Conservation (phyloP, 2,329 filamentous ascomycete genomes). For the Cladorrhinum sp. region DNA sequence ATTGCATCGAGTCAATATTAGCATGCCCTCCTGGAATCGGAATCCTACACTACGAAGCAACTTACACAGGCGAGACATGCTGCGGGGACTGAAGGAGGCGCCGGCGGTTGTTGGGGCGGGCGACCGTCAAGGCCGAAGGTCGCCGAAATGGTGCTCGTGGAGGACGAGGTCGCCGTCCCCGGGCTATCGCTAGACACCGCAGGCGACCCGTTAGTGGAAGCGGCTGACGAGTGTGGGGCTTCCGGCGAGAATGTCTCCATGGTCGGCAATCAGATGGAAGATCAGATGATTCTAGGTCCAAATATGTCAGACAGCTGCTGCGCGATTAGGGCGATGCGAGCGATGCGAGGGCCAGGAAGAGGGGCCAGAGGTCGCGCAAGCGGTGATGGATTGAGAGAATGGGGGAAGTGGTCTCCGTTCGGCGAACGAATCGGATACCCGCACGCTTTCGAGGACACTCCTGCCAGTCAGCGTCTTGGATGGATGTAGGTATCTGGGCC, state of each 20-base stretch:
- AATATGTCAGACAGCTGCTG: slow-evolving; percentile 3
- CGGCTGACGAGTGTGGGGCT: slow-evolving; percentile 26
- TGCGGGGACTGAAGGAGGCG: slow-evolving; percentile 37
- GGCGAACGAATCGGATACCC: slow-evolving; percentile 10
- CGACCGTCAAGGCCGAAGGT: slow-evolving; percentile 23
- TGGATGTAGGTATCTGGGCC: neutral
- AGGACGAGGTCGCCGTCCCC: slow-evolving; percentile 27
- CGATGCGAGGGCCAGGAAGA: neutral
- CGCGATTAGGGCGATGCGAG: neutral
- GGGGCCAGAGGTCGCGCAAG: slow-evolving; percentile 1
- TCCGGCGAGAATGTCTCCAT: slow-evolving; percentile 28
- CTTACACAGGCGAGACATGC: slow-evolving; percentile 57
- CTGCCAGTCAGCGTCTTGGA: neutral
- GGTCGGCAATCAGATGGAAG: slow-evolving; percentile 21
- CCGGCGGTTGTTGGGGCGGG: slow-evolving; percentile 17
- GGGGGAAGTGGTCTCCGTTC: neutral
- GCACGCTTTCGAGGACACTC: neutral
- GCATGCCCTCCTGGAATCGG: slow-evolving; percentile 1
- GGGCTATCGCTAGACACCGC: slow-evolving; percentile 28
- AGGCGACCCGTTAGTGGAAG: slow-evolving; percentile 27
- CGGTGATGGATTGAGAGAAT: slow-evolving; percentile 2
- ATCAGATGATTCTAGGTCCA: slow-evolving; percentile 18
- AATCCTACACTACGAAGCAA: neutral
- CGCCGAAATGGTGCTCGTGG: slow-evolving; percentile 23
- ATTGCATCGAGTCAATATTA: slow-evolving; percentile 15